Percentiles rank a stretch among this genome's conserved stretches.
Evolutionary conservation across 2,329 filamentous ascomycete species (phyloP).

Genomic region (Lecanoromycetidae sp.): DNA sequence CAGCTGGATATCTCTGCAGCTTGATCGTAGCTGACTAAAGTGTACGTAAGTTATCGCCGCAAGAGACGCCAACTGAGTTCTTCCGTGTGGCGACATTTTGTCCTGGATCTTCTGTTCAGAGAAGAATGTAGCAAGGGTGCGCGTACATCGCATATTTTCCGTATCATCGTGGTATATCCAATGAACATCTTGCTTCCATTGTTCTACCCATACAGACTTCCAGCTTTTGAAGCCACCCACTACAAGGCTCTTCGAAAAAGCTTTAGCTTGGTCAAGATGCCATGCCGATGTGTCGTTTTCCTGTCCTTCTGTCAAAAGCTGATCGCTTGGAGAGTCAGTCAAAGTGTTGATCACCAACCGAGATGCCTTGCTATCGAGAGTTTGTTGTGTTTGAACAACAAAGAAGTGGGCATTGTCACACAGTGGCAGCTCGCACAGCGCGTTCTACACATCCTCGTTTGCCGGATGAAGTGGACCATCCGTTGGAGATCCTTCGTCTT

Average conservation of each 20-base stretch:
- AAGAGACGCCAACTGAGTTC: not conserved
- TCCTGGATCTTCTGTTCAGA: not conserved
- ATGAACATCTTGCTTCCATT: not conserved
- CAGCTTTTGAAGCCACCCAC: not conserved
- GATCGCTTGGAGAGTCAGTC: not conserved
- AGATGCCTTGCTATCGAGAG: not conserved
- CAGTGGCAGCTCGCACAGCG: not conserved
- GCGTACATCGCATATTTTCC: not conserved
- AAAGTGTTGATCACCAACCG: not conserved
- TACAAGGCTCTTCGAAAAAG: not conserved
- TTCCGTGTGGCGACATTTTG: not conserved
- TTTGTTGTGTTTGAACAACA: not conserved
- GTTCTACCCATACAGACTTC: not conserved
- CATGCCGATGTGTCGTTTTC: not conserved
- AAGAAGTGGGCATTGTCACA: not conserved
- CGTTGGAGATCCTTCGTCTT: no score
- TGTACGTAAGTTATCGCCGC: not conserved
- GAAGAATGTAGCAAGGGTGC: not conserved
- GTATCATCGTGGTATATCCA: not conserved
- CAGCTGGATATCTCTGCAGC: not conserved
- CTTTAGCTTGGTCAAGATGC: not conserved
- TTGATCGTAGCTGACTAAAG: not conserved
- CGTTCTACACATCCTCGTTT: no score
- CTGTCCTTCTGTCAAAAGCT: no score
- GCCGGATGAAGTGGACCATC: no score